Base-by-base conservation (phyloP, 176 grass and related monocot species). In the Musa schizocarpa region DNA sequence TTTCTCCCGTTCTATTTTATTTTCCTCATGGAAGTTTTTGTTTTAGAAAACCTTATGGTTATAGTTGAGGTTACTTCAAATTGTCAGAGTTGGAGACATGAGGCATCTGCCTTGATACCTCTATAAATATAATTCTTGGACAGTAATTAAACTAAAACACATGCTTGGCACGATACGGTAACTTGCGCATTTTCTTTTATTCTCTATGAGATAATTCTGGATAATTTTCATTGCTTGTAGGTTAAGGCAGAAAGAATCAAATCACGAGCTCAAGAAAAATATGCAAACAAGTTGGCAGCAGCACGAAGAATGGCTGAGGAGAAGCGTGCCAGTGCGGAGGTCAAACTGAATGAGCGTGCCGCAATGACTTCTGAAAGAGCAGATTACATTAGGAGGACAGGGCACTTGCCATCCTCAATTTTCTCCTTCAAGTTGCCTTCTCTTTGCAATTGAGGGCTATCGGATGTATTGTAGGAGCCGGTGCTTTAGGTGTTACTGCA, bases 351-450 rank as follows among this genome's bases (percentile, higher is more conserved):
- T 10, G 90, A 97, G 77, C 77, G 73, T 0, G 84, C 90, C 8
- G 87, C 90, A 0, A 86, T 72, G 54, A 93, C 94, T 1, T 85
- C 90, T 1, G 90, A 93, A 77, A 88, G 77, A 75, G 90, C 88
- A 9, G 91, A 91, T 1, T 97, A 90, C 69, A 93, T 97, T 64
- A 87, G 94, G 74, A 87, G 88, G 74, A 97, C 90, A 1, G 93
- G 94, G 3, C 83, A 90, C 79, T 77, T 97, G 48, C 94, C 94
- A 8, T 91, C 89, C 14, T 86, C 83, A 2, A 87, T 86, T 68
- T 84, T 89, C 85, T 92, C 87, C 78, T 89, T 93, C 82, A 97
- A 86, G 86, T 68, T 97, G 53, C 86, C 90, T 10, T 97, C 86
- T 13, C 76, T 97, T 0, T 97, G 94, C 76, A 90, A 88, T 79